Conservation (phyloP, 2,329 filamentous ascomycete species). For the Penicillium janthinellum region DNA sequence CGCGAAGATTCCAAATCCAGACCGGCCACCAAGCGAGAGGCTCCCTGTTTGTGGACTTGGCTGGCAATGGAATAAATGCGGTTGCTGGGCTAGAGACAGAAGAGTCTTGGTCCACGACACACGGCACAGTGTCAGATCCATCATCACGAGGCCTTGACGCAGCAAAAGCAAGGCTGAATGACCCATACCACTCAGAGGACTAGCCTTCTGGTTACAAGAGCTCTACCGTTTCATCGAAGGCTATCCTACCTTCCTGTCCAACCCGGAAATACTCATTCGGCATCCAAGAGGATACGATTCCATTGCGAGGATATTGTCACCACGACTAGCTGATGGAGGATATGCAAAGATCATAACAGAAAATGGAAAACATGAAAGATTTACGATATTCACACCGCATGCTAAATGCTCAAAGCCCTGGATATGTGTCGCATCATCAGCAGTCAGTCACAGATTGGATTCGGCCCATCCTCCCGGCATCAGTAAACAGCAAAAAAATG, state of each 20-base stretch:
- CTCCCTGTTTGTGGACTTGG: neutral
- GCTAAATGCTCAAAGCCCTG: constrained; percentile 39
- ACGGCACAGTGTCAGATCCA: too few relatives aligned
- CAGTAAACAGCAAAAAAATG: constrained; percentile 25
- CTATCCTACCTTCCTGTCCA: neutral
- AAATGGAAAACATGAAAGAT: neutral
- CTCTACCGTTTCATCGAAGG: neutral
- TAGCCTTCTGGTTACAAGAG: too few relatives aligned
- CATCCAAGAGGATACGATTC: neutral
- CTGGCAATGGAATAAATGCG: neutral
- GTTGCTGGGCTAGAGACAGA: too few relatives aligned
- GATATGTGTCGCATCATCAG: constrained; percentile 27
- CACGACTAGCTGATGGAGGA: constrained; percentile 15
- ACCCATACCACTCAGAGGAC: too few relatives aligned
- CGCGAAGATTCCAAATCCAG: too few relatives aligned
- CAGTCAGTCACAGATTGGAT: constrained; percentile 11
- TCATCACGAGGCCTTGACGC: too few relatives aligned
- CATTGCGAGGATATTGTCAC: neutral
- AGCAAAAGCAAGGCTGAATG: too few relatives aligned
- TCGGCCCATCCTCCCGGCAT: constrained; percentile 17
- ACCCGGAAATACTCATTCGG: neutral
- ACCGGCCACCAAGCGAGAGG: too few relatives aligned
- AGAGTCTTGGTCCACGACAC: too few relatives aligned
- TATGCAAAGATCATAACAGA: constrained; percentile 22
- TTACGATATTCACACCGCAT: constrained; percentile 36